These are phyloP conservation scores for Wickerhamomyces strasburgensis DNA, from an alignment of 805 yeast species.

Conservation along the genomic window DNA sequence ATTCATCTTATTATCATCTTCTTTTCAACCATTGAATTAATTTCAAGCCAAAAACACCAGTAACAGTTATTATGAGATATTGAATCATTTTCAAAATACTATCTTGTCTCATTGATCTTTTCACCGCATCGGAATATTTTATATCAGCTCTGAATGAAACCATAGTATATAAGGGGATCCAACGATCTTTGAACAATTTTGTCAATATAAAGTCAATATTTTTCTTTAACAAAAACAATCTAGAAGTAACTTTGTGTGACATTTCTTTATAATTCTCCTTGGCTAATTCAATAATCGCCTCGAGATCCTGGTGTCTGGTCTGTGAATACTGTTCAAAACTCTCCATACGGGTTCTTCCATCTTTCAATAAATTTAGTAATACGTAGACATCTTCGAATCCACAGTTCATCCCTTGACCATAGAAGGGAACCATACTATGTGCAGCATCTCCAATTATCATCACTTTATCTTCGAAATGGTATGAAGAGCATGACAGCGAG, in stretches of 20 bases:
- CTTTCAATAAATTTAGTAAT: conserved; percentile 38
- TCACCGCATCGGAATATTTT: conserved; percentile 64
- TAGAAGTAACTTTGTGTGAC: conserved; percentile 72
- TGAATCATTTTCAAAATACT: conserved; percentile 32
- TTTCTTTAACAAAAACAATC: conserved; percentile 58
- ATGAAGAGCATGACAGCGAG: conserved; percentile 66
- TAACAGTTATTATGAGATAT: not conserved
- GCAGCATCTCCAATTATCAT: conserved; percentile 89
- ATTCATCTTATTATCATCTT: not conserved
- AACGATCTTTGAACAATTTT: conserved; percentile 48
- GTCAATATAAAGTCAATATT: conserved; percentile 63
- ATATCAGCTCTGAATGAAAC: conserved; percentile 84
- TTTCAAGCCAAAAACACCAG: conserved; percentile 5
- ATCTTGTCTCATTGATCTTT: conserved; percentile 49
- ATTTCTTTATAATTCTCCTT: conserved; percentile 79
- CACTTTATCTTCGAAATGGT: conserved; percentile 57
- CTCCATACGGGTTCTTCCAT: conserved; percentile 5
- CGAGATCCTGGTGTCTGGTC: conserved; percentile 56
- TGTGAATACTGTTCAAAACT: conserved; percentile 12
- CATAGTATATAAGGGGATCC: conserved; percentile 92
- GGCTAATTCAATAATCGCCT: conserved; percentile 74
- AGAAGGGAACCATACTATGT: conserved; percentile 96
- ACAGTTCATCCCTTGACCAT: conserved; percentile 96
- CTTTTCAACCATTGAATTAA: conserved; percentile 4
- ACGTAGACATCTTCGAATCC: conserved; percentile 88